Evolutionary conservation across 2,329 filamentous ascomycete genomes (phyloP), one percentile per base, ranked within the genome.

Genomic region (Aspergillus ruber): DNA sequence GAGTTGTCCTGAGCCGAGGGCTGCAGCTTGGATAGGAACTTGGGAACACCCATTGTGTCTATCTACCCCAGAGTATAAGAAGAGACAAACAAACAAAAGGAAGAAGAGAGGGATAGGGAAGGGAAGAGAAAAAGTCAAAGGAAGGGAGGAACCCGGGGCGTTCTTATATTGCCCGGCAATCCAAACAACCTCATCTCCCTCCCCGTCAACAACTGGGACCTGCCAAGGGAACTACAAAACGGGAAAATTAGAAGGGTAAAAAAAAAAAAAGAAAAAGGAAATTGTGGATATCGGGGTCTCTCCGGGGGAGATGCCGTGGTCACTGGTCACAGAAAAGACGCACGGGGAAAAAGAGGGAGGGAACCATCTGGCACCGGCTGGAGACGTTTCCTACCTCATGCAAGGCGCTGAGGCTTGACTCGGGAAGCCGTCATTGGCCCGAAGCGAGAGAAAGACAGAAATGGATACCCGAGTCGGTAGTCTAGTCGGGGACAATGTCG

Each of bases 11-110:
- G 57, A 15, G 52, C 51, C 41, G 55, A 51, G 44, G 58, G 56
- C 58, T 67, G 66, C 43, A 64, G 44, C 50, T 60, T 61, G 35
- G 50, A 48, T 50, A 65, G 57, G 10, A 66, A 43, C 33, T 57
- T 58, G 44, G 46, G 49, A 51, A 65, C 41, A 54, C 63, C 64
- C 64, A 66, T 27, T 13, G n/a, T 27, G 23, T 18, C 36, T 39
- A 39, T 39, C 36, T 18, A 39, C 6, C 15, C 15, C 36, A 12
- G 36, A 8, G 18, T 17, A 12, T 18, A 20, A 12, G 33, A 41
- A 48, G 32, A 40, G 29, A 17, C 27, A 46, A 17, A 17, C 41
- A 29, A 41, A 38, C 23, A 42, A n/a, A n/a, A n/a, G n/a, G n/a
- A 17, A 27, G 35, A 21, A 35, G 41, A 35, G 36, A 18, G 18